Conservation (phyloP, 2,329 filamentous ascomycete genomes). For the Aspergillus oerlinghausenensis region DNA sequence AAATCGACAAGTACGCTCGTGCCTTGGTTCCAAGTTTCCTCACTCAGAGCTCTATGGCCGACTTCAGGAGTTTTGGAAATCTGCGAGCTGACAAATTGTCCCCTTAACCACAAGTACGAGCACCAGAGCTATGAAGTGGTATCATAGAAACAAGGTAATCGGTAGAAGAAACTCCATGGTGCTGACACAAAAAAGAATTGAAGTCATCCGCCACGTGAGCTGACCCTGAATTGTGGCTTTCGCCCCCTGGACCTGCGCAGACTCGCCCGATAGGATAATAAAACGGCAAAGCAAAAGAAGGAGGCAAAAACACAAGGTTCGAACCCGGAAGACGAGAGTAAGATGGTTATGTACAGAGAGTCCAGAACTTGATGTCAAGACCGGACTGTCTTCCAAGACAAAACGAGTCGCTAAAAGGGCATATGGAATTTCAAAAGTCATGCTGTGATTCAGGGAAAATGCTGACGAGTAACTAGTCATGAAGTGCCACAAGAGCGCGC, state of each 20-base stretch:
- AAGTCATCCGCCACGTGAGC: not conserved
- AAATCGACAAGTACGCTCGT: not conserved
- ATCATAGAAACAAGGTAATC: conserved; percentile 1
- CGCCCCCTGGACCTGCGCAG: not conserved
- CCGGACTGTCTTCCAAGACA: conserved; percentile 9
- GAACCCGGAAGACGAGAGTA: conserved; percentile 5
- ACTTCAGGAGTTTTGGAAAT: not conserved
- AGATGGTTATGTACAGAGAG: conserved; percentile 19
- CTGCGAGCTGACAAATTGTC: not conserved
- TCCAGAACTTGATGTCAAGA: conserved; percentile 9
- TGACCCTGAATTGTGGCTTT: not conserved
- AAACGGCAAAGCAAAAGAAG: not conserved
- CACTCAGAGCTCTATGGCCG: too few relatives aligned
- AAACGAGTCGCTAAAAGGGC: conserved; percentile 5
- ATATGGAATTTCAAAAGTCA: conserved; percentile 1
- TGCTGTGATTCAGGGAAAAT: not conserved
- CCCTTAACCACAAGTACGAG: not conserved
- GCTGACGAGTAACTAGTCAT: conserved; percentile 1
- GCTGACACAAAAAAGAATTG: conserved; percentile 3
- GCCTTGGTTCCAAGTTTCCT: not conserved
- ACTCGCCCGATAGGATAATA: not conserved
- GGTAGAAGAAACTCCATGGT: conserved; percentile 5
- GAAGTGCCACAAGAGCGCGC: not conserved
- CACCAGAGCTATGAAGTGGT: too few relatives aligned
- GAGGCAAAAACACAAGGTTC: conserved; percentile 3